Conservation (phyloP, 768 basidiomycete species). For the Boletus insuetus region DNA sequence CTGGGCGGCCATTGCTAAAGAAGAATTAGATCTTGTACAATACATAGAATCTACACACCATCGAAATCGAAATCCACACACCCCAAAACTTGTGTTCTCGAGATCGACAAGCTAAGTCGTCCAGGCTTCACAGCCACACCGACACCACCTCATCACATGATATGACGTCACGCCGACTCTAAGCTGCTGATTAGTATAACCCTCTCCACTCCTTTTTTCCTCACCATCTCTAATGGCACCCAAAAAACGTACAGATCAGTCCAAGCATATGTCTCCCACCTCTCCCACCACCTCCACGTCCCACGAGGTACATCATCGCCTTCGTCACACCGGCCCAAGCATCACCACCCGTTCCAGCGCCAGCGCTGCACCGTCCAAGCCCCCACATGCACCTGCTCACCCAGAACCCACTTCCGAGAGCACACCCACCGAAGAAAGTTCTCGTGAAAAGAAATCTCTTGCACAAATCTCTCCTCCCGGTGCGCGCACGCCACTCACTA, state of each 20-base stretch:
- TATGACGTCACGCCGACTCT: constrained; percentile 14
- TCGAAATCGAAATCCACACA: neutral
- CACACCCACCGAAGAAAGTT: neutral
- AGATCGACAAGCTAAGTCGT: no score
- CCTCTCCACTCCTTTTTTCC: neutral
- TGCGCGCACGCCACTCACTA: constrained; percentile 15
- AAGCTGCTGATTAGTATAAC: neutral
- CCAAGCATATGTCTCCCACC: constrained; percentile 2
- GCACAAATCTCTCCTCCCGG: constrained; percentile 3
- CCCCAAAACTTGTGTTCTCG: no score
- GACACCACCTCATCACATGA: constrained; percentile 9
- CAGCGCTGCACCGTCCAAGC: constrained; percentile 1
- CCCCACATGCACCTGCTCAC: neutral
- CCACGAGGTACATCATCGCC: constrained; percentile 6
- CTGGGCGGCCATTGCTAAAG: constrained; percentile 28
- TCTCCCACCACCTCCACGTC: constrained; percentile 12
- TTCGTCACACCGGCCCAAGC: constrained; percentile 20
- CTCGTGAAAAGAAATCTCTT: neutral
- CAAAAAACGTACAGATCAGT: constrained; percentile 15
- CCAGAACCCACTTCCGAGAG: neutral
- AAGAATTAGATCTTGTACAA: constrained; percentile 18
- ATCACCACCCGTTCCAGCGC: constrained; percentile 3
- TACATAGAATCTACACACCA: constrained; percentile 6
- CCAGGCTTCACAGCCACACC: neutral
- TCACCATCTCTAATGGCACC: constrained; percentile 8